Base-by-base conservation (phyloP, 169 alveolate species). In the Perkinsus olseni region DNA sequence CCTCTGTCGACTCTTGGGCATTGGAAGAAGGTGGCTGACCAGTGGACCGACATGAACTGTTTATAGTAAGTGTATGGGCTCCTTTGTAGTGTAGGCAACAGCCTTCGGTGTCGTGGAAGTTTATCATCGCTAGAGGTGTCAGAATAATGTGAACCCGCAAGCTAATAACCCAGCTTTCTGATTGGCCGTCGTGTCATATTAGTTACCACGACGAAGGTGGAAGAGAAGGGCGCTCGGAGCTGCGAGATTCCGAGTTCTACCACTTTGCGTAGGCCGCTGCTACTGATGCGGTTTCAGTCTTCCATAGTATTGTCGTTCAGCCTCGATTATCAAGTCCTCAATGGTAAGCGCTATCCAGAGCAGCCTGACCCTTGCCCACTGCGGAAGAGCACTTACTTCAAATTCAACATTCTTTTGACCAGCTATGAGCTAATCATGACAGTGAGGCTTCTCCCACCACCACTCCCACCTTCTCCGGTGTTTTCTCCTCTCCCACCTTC, bases 21-120 rank as follows among this genome's bases (percentile, higher is more conserved):
- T 91, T 98, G 99, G 99, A 97, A 97, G 96, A 95, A 97, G 92
- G 96, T 97, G 48, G 97, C 97, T 31, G 98, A 98, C 13, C 98
- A 97, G 91, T 98, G 99, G 99, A 96, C 98, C 1, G 96, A 96
- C 91, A 93, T 97, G 93, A 97, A 97, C 95, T 96, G 96, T 28
- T 96, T 98, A 21, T 93, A 97, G 37, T 62, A 24, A 62, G 82
- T 62, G 8, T n/a, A n/a, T n/a, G n/a, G n/a, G n/a, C n/a, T n/a
- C n/a, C n/a, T n/a, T n/a, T n/a, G n/a, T n/a, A n/a, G n/a, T n/a
- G n/a, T n/a, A n/a, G n/a, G n/a, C n/a, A n/a, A n/a, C n/a, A n/a
- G n/a, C 62, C 62, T 17, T 45, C 62, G 17, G 6, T 17, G 62
- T 45, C 62, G 62, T 45, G 17, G 62, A n/a, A n/a, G n/a, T n/a